A percentile compares a stretch with the other conserved stretches of the same genome.
Conservation (phyloP, 305 asterid species). For the Fraxinus platypoda region DNA sequence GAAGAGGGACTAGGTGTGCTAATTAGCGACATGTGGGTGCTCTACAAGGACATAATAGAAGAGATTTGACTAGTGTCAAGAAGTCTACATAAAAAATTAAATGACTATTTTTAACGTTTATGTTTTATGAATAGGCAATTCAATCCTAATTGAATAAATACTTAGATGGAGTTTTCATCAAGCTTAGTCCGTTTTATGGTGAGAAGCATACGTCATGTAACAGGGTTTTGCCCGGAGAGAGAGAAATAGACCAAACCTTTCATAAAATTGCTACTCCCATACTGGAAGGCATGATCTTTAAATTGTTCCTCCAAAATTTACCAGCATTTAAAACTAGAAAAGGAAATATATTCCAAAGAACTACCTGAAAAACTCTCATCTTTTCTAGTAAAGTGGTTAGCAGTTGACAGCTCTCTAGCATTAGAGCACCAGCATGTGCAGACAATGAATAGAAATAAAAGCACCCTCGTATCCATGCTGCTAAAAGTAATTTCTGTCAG, state of each 20-base stretch:
- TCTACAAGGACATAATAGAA: background rate
- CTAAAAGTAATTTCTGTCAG: background rate
- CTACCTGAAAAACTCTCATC: conserved; percentile 25
- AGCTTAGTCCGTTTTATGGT: background rate
- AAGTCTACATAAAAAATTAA: background rate
- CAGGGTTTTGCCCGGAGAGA: background rate
- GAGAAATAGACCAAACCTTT: background rate
- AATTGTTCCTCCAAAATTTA: background rate
- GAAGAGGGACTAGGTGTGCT: background rate
- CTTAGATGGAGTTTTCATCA: background rate
- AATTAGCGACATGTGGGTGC: background rate
- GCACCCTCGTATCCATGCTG: conserved; percentile 40
- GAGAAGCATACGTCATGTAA: background rate
- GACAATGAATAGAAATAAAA: conserved; percentile 28
- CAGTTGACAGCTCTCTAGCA: conserved; percentile 33
- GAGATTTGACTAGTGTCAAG: background rate
- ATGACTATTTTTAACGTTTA: background rate
- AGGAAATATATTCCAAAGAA: conserved; percentile 6
- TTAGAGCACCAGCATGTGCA: conserved; percentile 23
- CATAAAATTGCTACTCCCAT: background rate
- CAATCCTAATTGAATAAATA: background rate
- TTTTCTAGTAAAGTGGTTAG: conserved; percentile 14
- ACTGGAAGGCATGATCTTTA: background rate
- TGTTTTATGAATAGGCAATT: background rate
- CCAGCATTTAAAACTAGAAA: background rate